Base-by-base conservation (phyloP, 768 basidiomycete genomes). In the Boletus rubescentipes region DNA sequence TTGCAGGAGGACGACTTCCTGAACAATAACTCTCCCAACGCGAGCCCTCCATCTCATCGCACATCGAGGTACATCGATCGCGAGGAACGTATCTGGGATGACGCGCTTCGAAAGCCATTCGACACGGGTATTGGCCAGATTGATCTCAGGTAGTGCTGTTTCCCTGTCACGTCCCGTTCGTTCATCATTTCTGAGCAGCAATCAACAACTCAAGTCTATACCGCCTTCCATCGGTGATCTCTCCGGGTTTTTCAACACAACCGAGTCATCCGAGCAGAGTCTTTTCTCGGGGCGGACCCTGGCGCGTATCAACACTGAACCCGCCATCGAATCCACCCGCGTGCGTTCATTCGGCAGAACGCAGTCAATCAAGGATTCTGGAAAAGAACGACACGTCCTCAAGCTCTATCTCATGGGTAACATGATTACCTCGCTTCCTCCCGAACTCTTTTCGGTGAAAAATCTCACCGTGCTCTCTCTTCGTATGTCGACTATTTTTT, bases 381-480 rank as follows among this genome's bases (percentile, higher is more conserved):
- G 77, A 1, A 67, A 77, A 36, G 74, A 78, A 9, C 74, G 75
- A 61, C 74, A 81, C 45, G 72, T 81, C 34, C 72, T 89, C 5
- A 76, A 81, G 29, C 69, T 91, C 5, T 85, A 76, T 55, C 77
- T 90, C 0, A 77, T 75, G 16, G 62, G 70, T 6, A 89, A 90
- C 61, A 55, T 50, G 20, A 85, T 91, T 30, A 67, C 73, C 0
- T 66, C 59, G 10, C 67, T 91, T 5, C 89, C 89, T 5, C 61
- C 64, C 1, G 79, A 84, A 54, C 66, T 91, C 4, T 86, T 88
- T 62, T 67, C 65, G 3, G 65, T 90, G 36, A 67, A 78, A 3
- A 78, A 80, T 45, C 65, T 90, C 39, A 85, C 83, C 2, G 76
- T 88, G 2, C 73, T 91, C 0, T 82, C 79, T 49, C 67, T 91